Conservation (phyloP, 2,329 filamentous ascomycete genomes). For the Myriosclerotinia scirpicola region DNA sequence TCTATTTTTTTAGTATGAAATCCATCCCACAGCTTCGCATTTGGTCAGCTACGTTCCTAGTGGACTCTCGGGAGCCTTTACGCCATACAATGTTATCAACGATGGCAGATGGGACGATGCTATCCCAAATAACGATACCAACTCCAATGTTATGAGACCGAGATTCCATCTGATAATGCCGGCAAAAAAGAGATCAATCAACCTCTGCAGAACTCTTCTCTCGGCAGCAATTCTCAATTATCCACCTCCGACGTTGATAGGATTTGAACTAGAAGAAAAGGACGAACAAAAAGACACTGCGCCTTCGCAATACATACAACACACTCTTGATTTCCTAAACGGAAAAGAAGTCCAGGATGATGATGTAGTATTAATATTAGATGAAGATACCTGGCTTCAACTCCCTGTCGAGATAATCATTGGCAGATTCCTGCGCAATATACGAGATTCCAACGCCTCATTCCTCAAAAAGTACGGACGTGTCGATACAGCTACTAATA, state of each 20-base stretch:
- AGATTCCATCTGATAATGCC: conserved; percentile 58
- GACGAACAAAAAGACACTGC: conserved; percentile 4
- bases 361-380: conserved; percentile 56
- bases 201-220: conserved; percentile 57
- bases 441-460: conserved; percentile 49
- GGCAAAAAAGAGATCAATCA: conserved; percentile 44
- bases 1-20: conserved; percentile 23
- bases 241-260: conserved; percentile 56
- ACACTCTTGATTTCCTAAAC: conserved; percentile 46
- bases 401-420: conserved; percentile 57
- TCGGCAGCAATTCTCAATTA: conserved; percentile 60
- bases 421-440: conserved; percentile 51
- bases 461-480: conserved; percentile 40
- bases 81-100: conserved; percentile 20
- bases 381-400: conserved; percentile 56
- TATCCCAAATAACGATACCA: conserved; percentile 18
- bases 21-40: conserved; percentile 25
- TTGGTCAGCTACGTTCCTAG: conserved; percentile 27
- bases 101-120: conserved; percentile 28
- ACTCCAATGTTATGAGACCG: conserved; percentile 26
- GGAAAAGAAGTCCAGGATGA: conserved; percentile 50
- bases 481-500: neutral
- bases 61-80: conserved; percentile 25
- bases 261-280: conserved; percentile 37
- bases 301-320: conserved; percentile 24